Conservation (phyloP, 75 land plant species). For the Selaginella tamariscina region DNA sequence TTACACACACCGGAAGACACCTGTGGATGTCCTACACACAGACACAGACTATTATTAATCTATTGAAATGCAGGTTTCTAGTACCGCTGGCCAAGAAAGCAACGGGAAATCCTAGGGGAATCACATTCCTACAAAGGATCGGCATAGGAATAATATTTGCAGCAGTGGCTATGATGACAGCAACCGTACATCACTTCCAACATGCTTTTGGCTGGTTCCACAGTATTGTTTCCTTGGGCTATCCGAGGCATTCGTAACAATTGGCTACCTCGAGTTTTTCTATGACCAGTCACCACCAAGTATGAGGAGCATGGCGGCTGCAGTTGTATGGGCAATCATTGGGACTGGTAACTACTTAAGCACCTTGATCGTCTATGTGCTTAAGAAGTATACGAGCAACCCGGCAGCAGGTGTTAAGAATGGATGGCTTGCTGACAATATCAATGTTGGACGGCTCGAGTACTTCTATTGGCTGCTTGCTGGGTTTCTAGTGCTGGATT, state of each 20-base stretch:
- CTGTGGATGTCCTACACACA: too few relatives aligned
- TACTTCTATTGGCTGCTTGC: background rate
- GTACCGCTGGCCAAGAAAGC: background rate
- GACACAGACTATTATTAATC: too few relatives aligned
- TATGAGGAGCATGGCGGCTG: constrained; percentile 19
- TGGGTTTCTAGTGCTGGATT: background rate
- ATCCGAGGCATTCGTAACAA: constrained; percentile 13
- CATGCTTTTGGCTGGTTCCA: constrained; percentile 19
- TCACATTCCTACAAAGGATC: constrained; percentile 52
- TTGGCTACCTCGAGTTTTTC: constrained; percentile 23
- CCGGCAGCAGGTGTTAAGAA: background rate
- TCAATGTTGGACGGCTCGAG: background rate
- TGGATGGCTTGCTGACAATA: background rate
- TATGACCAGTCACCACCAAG: constrained; percentile 19
- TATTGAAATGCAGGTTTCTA: too few relatives aligned
- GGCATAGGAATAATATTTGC: constrained; percentile 48
- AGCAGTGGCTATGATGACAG: constrained; percentile 52
- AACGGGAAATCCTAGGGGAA: constrained; percentile 36
- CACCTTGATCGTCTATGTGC: background rate
- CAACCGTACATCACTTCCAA: constrained; percentile 9
- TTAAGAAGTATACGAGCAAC: background rate
- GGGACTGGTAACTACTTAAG: background rate
- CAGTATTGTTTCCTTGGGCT: constrained; percentile 21
- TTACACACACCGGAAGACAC: too few relatives aligned
- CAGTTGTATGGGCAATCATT: background rate